Percentiles rank a stretch among this genome's conserved stretches.
phyloP scores from a whole-genome alignment of 345 rosid genomes.

The Nasturtium officinale region DNA sequence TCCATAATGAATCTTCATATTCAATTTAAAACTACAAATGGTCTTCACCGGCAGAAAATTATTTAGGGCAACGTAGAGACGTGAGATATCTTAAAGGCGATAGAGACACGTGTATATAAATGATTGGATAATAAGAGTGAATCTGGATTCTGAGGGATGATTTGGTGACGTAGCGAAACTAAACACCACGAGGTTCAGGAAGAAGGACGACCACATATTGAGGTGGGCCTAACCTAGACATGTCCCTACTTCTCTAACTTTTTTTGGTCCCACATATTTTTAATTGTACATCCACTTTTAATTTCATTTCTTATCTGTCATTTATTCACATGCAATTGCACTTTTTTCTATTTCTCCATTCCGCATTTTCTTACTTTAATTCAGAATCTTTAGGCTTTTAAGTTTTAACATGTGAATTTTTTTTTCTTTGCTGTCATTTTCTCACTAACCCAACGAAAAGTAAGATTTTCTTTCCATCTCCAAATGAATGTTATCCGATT shows the following conservation, averaged over 20 bases:
- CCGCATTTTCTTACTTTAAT: slow-evolving; percentile 34
- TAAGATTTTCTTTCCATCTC: slow-evolving; percentile 1
- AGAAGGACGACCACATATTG: slow-evolving; percentile 38
- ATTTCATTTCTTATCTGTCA: slow-evolving; percentile 39
- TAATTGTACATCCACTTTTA: slow-evolving; percentile 38
- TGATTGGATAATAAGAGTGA: neutral
- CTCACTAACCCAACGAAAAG: slow-evolving; percentile 9
- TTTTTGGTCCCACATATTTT: slow-evolving; percentile 31
- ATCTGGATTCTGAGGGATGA: slow-evolving; percentile 28
- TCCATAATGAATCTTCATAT: slow-evolving; percentile 2
- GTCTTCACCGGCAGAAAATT: slow-evolving; percentile 29
- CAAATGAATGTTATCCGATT: neutral
- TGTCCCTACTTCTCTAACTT: slow-evolving; percentile 35
- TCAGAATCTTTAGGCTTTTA: slow-evolving; percentile 40
- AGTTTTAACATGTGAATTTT: slow-evolving; percentile 34
- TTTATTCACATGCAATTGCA: slow-evolving; percentile 37
- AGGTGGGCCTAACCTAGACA: slow-evolving; percentile 31
- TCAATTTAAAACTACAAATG: slow-evolving; percentile 12
- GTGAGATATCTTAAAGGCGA: slow-evolving; percentile 27
- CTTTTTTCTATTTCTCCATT: neutral
- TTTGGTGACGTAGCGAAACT: slow-evolving; percentile 32
- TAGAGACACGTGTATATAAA: slow-evolving; percentile 31
- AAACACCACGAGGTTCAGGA: slow-evolving; percentile 30
- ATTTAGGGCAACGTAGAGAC: slow-evolving; percentile 30
- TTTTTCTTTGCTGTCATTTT: neutral